Evolutionary conservation across 2,329 filamentous ascomycete genomes (phyloP), one percentile per base, ranked within the genome.

Genomic region (Sclerotinia nivalis): DNA sequence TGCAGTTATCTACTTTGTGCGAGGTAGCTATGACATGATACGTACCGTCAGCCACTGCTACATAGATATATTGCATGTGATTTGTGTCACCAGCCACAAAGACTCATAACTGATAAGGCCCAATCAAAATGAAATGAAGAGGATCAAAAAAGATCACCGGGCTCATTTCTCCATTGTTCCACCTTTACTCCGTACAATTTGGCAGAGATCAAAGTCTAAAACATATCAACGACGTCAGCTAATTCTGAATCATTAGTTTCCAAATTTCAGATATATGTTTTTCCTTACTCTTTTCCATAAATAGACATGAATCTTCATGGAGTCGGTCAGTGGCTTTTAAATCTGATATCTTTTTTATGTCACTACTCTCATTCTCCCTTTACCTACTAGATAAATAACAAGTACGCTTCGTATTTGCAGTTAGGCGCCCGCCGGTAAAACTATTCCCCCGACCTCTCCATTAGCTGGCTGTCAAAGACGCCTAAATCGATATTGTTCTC

Each of bases 111-210:
- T 28, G 56, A 59, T 59, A 59, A 43, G 13, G 13, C 13, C 34
- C 37, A 25, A 43, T 40, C 34, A 40, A 59, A 59, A 43, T 28
- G 37, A 59, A 43, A 59, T 43, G 22, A 59, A 15, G 31, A 59
- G n/a, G 20, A 40, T 59, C 22, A 59, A n/a, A 58, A 22, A 58
- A 25, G 22, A 37, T 43, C 56, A 28, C 15, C 47, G 47, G 22
- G 20, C 56, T 40, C 56, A 40, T 59, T 43, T 25, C 34, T 40
- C 34, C 34, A 40, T 59, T 59, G 34, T 60, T 45, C 56, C 56
- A 60, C 37, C 56, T 18, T 45, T 60, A 60, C 37, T 60, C 56
- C 56, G 40, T 60, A 45, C n/a, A 25, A 59, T 59, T 40, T 13
- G 22, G 22, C 37, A 34, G 55, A 10, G 6, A 40, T 40, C 55